Base-by-base conservation (phyloP, 371 early-diverging fungal genomes). In the Parasitella parasitica region DNA sequence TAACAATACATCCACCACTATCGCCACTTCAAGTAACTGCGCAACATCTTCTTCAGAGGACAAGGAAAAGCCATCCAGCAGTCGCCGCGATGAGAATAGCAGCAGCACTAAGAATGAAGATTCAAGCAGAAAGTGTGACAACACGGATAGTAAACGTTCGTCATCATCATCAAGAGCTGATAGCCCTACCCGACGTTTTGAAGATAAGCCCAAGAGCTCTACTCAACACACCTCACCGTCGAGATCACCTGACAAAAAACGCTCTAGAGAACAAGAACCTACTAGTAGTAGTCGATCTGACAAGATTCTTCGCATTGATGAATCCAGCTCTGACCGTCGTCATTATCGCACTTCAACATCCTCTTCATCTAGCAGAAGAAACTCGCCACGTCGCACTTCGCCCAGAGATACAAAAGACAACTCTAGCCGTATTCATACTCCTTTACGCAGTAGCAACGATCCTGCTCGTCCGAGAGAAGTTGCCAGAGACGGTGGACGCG, bases 381-480 rank as follows among this genome's bases (percentile, higher is more conserved):
- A 32, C 11, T 32, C 32, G 11, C 32, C 32, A 8, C 22, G 50
- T 55, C 52, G 64, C 37, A 13, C 20, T 6, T 64, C 65, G 3
- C 65, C 59, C 12, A 39, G 57, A 13, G 64, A 64, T 16, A 50
- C 26, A 13, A 54, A 43, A n/a, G 54, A 39, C 13, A 34, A 36
- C 6, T 34, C 53, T 6, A 56, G 63, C 39, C 24, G 57, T 8
- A 26, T 50, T 0, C 30, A 35, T 18, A 54, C 61, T 4, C 54
- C 61, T 27, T 38, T 35, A 3, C 61, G 61, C 18, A 53, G 54
- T 8, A 35, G 35, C 24, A 53, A 20, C 8, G 53, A 53, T 16
- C 24, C 51, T 22, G 15, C 13, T 20, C 51, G 60, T 22, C 61
- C 43, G 56, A 61, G 72, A 24, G 72, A 71, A 36, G 65, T 59